Conservation (phyloP, 2,329 filamentous ascomycete genomes). For the Diaporthe destruens region DNA sequence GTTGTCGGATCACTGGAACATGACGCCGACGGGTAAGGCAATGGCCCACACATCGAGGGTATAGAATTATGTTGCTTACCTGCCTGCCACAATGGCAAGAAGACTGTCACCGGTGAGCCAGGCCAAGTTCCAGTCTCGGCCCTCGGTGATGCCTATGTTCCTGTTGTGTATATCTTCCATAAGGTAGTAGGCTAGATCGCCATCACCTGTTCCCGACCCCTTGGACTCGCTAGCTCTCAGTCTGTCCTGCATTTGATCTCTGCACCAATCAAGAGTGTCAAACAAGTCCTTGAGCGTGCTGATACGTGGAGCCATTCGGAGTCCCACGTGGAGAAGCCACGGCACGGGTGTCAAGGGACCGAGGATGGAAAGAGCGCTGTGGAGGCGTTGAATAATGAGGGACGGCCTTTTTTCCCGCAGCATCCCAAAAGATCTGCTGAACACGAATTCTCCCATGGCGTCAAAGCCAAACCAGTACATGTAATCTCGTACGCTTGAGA, state of each 20-base stretch:
- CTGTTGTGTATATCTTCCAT: neutral
- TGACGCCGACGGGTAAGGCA: neutral
- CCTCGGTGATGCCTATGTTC: too few relatives aligned
- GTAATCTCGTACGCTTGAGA: neutral
- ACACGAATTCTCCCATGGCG: neutral
- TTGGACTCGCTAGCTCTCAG: neutral
- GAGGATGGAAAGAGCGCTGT: neutral
- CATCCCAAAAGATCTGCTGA: neutral
- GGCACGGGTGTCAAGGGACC: neutral
- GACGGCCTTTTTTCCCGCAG: neutral
- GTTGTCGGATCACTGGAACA: too few relatives aligned
- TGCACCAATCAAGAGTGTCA: neutral
- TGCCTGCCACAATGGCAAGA: neutral
- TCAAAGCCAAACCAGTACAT: neutral
- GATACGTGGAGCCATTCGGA: neutral
- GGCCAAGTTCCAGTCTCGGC: neutral
- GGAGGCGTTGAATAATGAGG: neutral
- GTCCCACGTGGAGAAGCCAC: neutral
- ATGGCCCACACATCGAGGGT: neutral
- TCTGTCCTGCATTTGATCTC: neutral
- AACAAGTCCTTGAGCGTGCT: neutral
- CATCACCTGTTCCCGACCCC: neutral
- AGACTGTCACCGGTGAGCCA: neutral
- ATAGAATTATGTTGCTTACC: neutral
- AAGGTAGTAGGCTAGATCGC: neutral